Base-by-base conservation (phyloP, 495 filamentous ascomycete genomes). In the Hyaloscypha variabilis region DNA sequence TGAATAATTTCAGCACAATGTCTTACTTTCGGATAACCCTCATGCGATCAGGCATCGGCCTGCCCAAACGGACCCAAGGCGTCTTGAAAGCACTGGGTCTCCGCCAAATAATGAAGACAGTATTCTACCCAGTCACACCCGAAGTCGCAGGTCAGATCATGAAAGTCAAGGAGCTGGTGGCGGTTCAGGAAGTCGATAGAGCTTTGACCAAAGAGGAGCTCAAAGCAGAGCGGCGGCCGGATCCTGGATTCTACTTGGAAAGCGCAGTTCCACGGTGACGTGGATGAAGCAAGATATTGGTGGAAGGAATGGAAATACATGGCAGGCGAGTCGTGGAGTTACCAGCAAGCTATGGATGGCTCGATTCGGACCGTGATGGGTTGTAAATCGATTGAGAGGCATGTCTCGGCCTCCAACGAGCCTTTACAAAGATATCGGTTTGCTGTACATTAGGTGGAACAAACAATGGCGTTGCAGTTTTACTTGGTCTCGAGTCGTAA, bases 21-120 rank as follows among this genome's bases (percentile, higher is more conserved):
- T 85, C 90, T 64, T 98, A 84, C 84, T 99, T 98, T 85, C 90
- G 92, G 71, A 92, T 99, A 74, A 97, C 94, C 68, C 91, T 98
- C 69, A 82, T 95, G 74, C 94, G 96, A 71, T 93, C 89, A 65
- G 89, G 89, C 66, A 99, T 99, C 79, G 96, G 96, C 71, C 87
- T 99, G 58, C 93, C 96, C 11, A 78, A 87, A 69, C 88, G 90
- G 72, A 90, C 88, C 66, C 85, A 85, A 77, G 93, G 90, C 69
- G 91, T 96, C 58, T 90, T 99, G 57, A 85, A 87, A 70, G 91
- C 96, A 8, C 88, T 99, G 34, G 96, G 96, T 28, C 85, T 99
- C 46, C 91, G 90, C 63, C 91, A 92, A 74, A 90, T 95, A 69
- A 89, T 90, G 84, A 85, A 84, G 66, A 94, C 91, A 64, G 96